Evolutionary conservation across 192 early-diverging fungal genomes (phyloP).

Genomic region (Coemansia biformis): DNA sequence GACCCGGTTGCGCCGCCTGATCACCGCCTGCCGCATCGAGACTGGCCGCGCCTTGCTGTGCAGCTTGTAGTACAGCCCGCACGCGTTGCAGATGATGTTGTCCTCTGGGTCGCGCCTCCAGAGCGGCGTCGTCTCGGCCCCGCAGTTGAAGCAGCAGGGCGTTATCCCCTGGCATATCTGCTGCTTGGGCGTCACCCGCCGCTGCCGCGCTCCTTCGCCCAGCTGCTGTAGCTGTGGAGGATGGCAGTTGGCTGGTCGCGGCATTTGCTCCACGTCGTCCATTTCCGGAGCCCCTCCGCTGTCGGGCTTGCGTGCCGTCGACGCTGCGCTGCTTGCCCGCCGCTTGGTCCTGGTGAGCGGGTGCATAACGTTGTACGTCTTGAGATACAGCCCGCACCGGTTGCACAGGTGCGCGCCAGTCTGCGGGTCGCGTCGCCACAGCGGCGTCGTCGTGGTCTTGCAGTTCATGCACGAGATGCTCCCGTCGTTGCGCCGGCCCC

Average conservation of each 20-base stretch:
- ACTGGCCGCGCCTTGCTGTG: slow-evolving; percentile 86
- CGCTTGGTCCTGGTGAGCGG: slow-evolving; percentile 40
- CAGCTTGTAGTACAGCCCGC: slow-evolving; percentile 92
- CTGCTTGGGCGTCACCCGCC: slow-evolving; percentile 48
- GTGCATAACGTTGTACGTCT: slow-evolving; percentile 51
- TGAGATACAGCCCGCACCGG: slow-evolving; percentile 61
- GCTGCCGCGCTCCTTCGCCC: slow-evolving; percentile 3
- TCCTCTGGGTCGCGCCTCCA: slow-evolving; percentile 92
- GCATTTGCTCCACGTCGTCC: slow-evolving; percentile 64
- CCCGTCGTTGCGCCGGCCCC: not conserved
- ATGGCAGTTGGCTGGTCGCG: slow-evolving; percentile 40
- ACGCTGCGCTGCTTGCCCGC: slow-evolving; percentile 15
- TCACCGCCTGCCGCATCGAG: slow-evolving; percentile 81
- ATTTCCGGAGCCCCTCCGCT: slow-evolving; percentile 30
- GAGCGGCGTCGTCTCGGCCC: slow-evolving; percentile 83
- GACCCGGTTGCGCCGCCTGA: slow-evolving; percentile 82
- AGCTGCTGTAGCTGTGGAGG: slow-evolving; percentile 26
- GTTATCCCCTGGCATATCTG: slow-evolving; percentile 46
- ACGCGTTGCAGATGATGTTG: slow-evolving; percentile 93
- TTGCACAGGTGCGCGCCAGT: slow-evolving; percentile 71
- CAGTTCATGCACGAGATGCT: slow-evolving; percentile 65
- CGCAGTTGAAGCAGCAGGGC: slow-evolving; percentile 73
- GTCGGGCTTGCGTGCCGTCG: slow-evolving; percentile 5
- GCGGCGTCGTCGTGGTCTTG: slow-evolving; percentile 68
- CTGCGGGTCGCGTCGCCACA: slow-evolving; percentile 68